Base-by-base conservation (phyloP, 176 grass and related monocot species). In the Elymus sibiricus region DNA sequence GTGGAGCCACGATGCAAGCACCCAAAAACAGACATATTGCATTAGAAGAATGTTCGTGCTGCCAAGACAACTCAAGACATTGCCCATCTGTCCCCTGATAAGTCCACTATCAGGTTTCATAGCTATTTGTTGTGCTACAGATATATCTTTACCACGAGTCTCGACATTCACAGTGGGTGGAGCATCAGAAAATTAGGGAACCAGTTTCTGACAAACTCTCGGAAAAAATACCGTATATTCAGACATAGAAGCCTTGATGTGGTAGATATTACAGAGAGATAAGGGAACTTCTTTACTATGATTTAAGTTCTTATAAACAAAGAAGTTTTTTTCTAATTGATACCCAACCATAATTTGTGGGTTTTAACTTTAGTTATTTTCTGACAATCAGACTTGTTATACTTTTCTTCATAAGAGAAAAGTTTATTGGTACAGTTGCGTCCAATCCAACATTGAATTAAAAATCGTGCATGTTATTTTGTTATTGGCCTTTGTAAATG, bases 1-100 rank as follows among this genome's bases (percentile, higher is more conserved):
- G 29, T 29, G 29, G 29, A 29, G 1, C 2, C 29, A 29, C 29
- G 29, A 29, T 29, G 29, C 29, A 29, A 29, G 29, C 29, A 29
- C 29, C 68, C 91, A 1, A 93, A 88, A 64, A 81, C 87, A 22
- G 93, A 95, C 14, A 79, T 81, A 55, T 35, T 76, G 35, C 90
- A 91, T 86, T 75, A 78, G 16, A 92, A 81, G 37, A 87, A 86
- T 42, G 74, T 82, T 58, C 86, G 86, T 60, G 77, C 93, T 78
- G 66, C 87, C 28, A 90, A 93, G 73, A 98, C 87, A 82, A 82
- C 34, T 22, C 87, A 93, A 42, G 83, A 93, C 78, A 70, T 89
- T 28, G 74, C 83, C 13, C 58, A 64, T 46, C 79, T 90, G 49
- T 98, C 95, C 76, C 37, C 37, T 38, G 37, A 7, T 38, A 38